phyloP scores from a whole-genome alignment of 2,329 filamentous ascomycete genomes.

The Fusarium virguliforme region DNA sequence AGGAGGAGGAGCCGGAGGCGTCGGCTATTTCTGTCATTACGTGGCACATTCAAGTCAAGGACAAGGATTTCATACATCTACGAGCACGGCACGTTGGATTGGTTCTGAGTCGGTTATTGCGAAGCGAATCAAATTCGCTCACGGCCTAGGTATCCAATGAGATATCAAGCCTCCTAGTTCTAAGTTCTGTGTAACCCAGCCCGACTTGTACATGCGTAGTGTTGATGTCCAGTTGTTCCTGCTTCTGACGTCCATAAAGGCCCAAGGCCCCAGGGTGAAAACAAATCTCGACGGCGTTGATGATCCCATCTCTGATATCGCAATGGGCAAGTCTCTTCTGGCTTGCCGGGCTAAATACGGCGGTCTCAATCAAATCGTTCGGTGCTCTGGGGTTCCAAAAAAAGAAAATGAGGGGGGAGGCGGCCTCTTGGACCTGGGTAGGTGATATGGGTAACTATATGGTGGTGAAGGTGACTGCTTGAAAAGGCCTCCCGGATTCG shows the following conservation, averaged over 20 bases:
- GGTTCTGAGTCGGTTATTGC: slow-evolving; percentile 18
- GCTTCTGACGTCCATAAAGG: background rate
- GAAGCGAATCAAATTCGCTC: slow-evolving; percentile 11
- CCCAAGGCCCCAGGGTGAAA: background rate
- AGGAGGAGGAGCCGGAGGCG: slow-evolving; percentile 7
- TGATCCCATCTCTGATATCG: background rate
- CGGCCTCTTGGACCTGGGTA: background rate
- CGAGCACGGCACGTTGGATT: slow-evolving; percentile 8
- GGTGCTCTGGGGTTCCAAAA: slow-evolving; percentile 3
- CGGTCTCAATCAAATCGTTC: background rate
- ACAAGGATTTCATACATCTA: slow-evolving; percentile 1
- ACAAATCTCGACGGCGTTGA: slow-evolving; percentile 1
- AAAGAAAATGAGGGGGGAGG: background rate
- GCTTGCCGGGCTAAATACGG: background rate
- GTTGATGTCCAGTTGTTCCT: background rate
- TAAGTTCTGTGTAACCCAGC: background rate
- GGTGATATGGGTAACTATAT: background rate
- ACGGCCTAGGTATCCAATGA: slow-evolving; percentile 38
- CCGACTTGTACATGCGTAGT: slow-evolving; percentile 1
- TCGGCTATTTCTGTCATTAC: slow-evolving; percentile 17
- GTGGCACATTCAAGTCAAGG: background rate
- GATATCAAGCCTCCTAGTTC: slow-evolving; percentile 16
- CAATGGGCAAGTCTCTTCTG: background rate
- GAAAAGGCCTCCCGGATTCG: background rate
- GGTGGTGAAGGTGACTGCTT: background rate